Evolutionary conservation across 2,329 filamentous ascomycete genomes (phyloP).

Genomic region (Lithohypha guttulata): DNA sequence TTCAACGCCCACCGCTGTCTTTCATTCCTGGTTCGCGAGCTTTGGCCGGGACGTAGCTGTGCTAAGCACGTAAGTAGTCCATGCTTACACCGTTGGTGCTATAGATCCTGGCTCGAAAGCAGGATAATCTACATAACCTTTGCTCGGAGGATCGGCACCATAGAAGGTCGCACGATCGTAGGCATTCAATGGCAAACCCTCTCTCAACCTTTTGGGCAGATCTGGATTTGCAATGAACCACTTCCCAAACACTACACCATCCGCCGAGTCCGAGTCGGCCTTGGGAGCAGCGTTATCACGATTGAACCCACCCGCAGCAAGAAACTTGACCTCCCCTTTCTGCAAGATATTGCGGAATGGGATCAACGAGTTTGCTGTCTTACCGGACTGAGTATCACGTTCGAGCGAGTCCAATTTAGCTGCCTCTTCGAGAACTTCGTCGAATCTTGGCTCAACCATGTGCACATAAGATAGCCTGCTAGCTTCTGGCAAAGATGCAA

Average conservation of each 20-base stretch:
- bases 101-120: neutral
- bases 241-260: slow-evolving; percentile 9
- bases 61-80: no score
- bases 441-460: slow-evolving; percentile 47
- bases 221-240: slow-evolving; percentile 11
- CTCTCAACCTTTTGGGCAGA: slow-evolving; percentile 11
- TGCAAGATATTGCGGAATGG: slow-evolving; percentile 27
- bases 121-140: slow-evolving; percentile 16
- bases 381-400: neutral
- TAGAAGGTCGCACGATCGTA: slow-evolving; percentile 11
- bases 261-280: slow-evolving; percentile 19
- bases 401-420: neutral
- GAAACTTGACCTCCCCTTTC: slow-evolving; percentile 33
- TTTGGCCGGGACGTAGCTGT: no score
- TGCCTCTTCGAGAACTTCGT: neutral
- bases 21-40: no score
- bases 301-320: slow-evolving; percentile 41
- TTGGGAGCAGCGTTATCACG: slow-evolving; percentile 28
- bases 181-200: slow-evolving; percentile 2
- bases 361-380: slow-evolving; percentile 3
- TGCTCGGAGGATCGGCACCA: slow-evolving; percentile 9
- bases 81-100: no score
- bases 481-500: slow-evolving; percentile 33
- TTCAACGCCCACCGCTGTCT: no score
- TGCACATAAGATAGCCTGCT: slow-evolving; percentile 50